Conservation (phyloP, 495 filamentous ascomycete genomes). For the Zalerion maritima region DNA sequence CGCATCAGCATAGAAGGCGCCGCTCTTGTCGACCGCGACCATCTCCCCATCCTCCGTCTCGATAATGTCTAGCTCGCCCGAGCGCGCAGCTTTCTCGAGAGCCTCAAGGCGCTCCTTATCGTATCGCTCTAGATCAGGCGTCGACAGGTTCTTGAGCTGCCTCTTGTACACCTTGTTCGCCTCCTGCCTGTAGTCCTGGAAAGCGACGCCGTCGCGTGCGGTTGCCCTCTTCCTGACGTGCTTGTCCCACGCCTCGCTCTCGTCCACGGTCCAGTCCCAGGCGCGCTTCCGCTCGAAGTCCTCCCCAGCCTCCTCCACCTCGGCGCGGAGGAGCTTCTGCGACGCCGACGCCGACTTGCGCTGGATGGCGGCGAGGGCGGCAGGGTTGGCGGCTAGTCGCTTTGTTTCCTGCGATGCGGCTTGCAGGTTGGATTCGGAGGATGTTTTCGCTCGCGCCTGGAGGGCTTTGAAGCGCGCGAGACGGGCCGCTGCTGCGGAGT, state of each 20-base stretch:
- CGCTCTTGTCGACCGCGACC: conserved; percentile 81
- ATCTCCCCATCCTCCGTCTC: conserved; percentile 91
- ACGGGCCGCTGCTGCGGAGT: conserved; percentile 39
- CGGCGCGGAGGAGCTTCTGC: conserved; percentile 87
- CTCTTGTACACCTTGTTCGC: conserved; percentile 87
- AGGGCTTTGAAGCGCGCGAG: conserved; percentile 69
- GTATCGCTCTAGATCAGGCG: conserved; percentile 61
- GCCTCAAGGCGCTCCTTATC: conserved; percentile 71
- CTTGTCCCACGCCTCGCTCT: conserved; percentile 86
- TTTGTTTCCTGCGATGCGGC: conserved; percentile 74
- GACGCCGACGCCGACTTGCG: conserved; percentile 75
- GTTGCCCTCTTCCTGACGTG: conserved; percentile 72
- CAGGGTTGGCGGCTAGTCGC: conserved; percentile 61
- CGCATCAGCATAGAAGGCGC: conserved; percentile 75
- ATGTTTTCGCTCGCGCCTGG: conserved; percentile 68
- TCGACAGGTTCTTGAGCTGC: conserved; percentile 58
- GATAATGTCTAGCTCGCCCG: conserved; percentile 74
- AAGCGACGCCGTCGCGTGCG: conserved; percentile 73
- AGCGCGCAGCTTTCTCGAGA: conserved; percentile 66
- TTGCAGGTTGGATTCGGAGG: conserved; percentile 62
- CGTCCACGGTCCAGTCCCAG: conserved; percentile 96
- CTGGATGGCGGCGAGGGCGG: conserved; percentile 51
- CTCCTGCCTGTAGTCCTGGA: conserved; percentile 78
- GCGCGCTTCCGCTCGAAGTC: conserved; percentile 96
- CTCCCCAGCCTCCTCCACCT: conserved; percentile 66